Evolutionary conservation across 371 early-diverging fungal genomes (phyloP).

Genomic region (Mycotypha africana): DNA sequence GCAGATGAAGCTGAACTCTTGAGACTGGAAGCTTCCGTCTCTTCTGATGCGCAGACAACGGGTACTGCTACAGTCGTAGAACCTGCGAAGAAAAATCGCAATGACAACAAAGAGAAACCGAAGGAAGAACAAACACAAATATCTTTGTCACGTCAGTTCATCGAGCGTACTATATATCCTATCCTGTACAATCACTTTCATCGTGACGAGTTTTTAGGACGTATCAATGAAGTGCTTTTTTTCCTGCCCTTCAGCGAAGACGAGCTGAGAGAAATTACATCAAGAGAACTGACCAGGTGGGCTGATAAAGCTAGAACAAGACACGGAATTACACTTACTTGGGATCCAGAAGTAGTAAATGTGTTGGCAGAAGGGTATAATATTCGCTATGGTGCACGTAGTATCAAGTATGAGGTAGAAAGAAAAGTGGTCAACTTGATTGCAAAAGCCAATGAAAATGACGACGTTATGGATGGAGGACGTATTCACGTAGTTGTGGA

Average conservation of each 20-base stretch:
- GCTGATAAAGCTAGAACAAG: conserved; percentile 44
- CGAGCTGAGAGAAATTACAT: conserved; percentile 44
- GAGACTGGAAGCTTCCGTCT: conserved; percentile 45
- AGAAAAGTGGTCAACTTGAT: conserved; percentile 49
- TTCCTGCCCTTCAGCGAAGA: conserved; percentile 53
- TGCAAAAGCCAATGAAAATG: conserved; percentile 56
- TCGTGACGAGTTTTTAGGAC: conserved; percentile 58
- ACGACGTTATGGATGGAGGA: conserved; percentile 48
- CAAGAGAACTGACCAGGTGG: conserved; percentile 48
- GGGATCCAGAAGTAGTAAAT: conserved; percentile 50
- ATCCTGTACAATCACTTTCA: conserved; percentile 52
- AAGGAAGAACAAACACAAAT: conserved; percentile 23
- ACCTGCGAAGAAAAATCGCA: conserved; percentile 26
- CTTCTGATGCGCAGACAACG: conserved; percentile 36
- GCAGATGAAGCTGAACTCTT: conserved; percentile 51
- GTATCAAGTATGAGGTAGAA: conserved; percentile 60
- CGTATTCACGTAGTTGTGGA: conserved; percentile 37
- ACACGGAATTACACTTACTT: conserved; percentile 50
- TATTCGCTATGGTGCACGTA: conserved; percentile 56
- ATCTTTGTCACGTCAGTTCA: conserved; percentile 44
- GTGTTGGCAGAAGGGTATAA: conserved; percentile 48
- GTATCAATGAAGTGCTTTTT: conserved; percentile 57
- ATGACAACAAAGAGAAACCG: conserved; percentile 16
- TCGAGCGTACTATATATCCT: conserved; percentile 52
- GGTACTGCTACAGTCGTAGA: conserved; percentile 21